phyloP scores from a whole-genome alignment of 2,329 filamentous ascomycete species.

The Calycina herbarum region DNA sequence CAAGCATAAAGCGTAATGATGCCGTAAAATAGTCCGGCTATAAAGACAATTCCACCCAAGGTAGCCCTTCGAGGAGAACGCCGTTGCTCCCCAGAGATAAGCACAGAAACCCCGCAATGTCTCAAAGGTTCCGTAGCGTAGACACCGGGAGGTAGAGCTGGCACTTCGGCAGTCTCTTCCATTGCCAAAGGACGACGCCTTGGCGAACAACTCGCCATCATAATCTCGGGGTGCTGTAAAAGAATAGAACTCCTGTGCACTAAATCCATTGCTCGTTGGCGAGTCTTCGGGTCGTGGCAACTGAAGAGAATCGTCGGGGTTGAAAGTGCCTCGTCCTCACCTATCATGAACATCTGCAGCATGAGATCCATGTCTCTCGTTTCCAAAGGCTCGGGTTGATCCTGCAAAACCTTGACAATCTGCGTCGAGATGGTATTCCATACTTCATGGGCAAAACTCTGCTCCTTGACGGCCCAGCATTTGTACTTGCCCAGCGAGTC shows the following conservation, averaged over 20 bases:
- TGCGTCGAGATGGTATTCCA: conserved; percentile 19
- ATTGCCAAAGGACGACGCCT: conserved; percentile 12
- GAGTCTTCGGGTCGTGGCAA: conserved; percentile 18
- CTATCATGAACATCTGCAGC: conserved; percentile 26
- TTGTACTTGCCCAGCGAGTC: conserved; percentile 16
- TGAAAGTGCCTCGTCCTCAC: conserved; percentile 7
- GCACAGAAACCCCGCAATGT: conserved; percentile 17
- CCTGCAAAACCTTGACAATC: conserved; percentile 18
- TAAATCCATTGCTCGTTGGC: conserved; percentile 21
- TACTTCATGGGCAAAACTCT: conserved; percentile 22
- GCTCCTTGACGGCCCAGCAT: conserved; percentile 23
- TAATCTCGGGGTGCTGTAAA: conserved; percentile 14
- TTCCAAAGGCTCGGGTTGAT: conserved; percentile 19
- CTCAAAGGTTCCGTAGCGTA: conserved; percentile 17
- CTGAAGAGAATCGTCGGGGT: conserved; percentile 23
- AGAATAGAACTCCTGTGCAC: conserved; percentile 18
- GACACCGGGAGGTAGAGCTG: conserved; percentile 16
- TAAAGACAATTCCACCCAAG: conserved; percentile 18
- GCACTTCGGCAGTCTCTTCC: conserved; percentile 13
- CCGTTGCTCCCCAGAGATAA: conserved; percentile 13
- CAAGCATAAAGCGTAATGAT: conserved; percentile 17
- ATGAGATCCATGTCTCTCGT: conserved; percentile 20
- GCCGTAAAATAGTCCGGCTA: conserved; percentile 16
- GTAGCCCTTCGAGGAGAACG: conserved; percentile 13
- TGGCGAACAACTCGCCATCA: conserved; percentile 19